A percentile compares a stretch with the other conserved stretches of the same genome.
Conservation (phyloP, 768 basidiomycete genomes). For the Boletus eberwhitei region DNA sequence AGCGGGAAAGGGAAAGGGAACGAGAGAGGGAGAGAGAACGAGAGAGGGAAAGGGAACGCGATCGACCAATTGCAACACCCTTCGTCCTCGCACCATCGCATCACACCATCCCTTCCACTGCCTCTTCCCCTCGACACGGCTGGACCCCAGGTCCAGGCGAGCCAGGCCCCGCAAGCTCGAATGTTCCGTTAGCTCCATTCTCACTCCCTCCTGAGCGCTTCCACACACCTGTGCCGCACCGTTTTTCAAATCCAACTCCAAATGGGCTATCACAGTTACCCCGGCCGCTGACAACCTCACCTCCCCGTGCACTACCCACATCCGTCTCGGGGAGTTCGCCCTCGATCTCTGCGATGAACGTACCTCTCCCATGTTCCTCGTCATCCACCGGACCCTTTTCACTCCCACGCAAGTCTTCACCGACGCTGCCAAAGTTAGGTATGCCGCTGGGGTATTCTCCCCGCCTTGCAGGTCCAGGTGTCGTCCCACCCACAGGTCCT, state of each 20-base stretch:
- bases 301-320: conserved; percentile 34
- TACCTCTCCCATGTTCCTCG: conserved; percentile 14
- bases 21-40: conserved; percentile 14
- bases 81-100: conserved; percentile 52
- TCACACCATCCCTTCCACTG: conserved; percentile 30
- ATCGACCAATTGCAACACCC: conserved; percentile 51
- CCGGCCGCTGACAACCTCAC: conserved; percentile 33
- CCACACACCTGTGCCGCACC: conserved; percentile 30
- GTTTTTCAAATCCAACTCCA: conserved; percentile 22
- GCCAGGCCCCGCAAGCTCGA: conserved; percentile 27
- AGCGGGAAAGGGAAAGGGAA: conserved; percentile 22
- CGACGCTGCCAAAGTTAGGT: conserved; percentile 27
- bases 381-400: conserved; percentile 19
- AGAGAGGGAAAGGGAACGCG: conserved; percentile 37
- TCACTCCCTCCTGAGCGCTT: conserved; percentile 27
- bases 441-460: conserved; percentile 29
- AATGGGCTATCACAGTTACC: conserved; percentile 23
- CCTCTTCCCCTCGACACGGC: conserved; percentile 43
- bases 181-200: conserved; percentile 29
- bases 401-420: conserved; percentile 24
- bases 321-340: conserved; percentile 17
- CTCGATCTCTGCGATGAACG: conserved; percentile 15
- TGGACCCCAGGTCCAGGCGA: conserved; percentile 30
- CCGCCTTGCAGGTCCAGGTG: conserved; percentile 30
- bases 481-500: conserved; percentile 27